These are phyloP conservation scores for Apiospora marii DNA, from an alignment of 2,329 filamentous ascomycete genomes.

Conservation along the genomic window DNA sequence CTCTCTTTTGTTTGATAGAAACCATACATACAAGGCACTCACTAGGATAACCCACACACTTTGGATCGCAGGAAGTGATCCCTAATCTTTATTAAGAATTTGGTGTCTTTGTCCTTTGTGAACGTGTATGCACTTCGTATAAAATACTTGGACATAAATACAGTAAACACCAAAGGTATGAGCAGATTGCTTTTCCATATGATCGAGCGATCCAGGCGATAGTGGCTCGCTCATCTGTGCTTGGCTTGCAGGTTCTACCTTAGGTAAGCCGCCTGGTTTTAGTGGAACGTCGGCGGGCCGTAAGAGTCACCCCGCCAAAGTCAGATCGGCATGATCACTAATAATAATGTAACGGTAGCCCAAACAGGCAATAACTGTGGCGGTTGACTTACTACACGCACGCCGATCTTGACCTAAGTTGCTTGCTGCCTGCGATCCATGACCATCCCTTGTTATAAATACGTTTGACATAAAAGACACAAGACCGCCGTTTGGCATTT, in stretches of 20 bases:
- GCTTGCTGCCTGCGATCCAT: background rate
- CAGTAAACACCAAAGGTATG: too few relatives aligned
- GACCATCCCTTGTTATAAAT: background rate
- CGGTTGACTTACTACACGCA: background rate
- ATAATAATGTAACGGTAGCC: background rate
- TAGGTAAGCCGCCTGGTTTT: background rate
- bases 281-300: conserved; percentile 13
- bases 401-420: background rate
- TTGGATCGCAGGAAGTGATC: background rate
- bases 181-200: too few relatives aligned
- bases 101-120: too few relatives aligned
- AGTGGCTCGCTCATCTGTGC: background rate
- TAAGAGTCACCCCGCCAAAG: background rate
- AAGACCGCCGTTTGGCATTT: too few relatives aligned
- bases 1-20: conserved; percentile 3
- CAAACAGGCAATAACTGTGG: background rate
- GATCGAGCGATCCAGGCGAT: background rate
- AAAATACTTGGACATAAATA: too few relatives aligned
- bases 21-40: conserved; percentile 18
- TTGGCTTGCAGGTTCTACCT: background rate
- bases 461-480: background rate
- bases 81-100: too few relatives aligned
- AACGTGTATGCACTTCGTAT: too few relatives aligned
- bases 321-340: background rate
- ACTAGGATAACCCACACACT: conserved; percentile 4